Evolutionary conservation across 129 eudicot genomes (phyloP).

Genomic region (Pittosporum tobira): DNA sequence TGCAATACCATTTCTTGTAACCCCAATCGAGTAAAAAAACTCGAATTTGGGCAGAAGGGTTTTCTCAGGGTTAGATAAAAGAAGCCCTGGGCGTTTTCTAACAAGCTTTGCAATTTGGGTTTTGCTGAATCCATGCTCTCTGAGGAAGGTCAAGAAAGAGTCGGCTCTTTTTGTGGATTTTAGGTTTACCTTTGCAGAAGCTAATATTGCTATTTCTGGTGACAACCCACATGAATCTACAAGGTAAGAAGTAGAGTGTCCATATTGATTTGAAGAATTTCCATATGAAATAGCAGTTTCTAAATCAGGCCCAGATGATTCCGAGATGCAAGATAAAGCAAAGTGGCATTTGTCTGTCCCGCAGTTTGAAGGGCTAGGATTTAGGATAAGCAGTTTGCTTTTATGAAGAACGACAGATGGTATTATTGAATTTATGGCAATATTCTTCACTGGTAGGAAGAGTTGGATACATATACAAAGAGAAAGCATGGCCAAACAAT

Average conservation of each 20-base stretch:
- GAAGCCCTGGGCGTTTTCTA: not conserved
- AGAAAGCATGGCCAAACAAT: not conserved
- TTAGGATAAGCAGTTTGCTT: not conserved
- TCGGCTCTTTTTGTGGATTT: too few species aligned
- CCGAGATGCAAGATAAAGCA: not conserved
- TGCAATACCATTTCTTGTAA: too few species aligned
- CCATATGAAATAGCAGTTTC: too few species aligned
- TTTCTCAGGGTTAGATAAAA: not conserved
- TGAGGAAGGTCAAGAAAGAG: not conserved
- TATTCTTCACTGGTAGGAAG: not conserved
- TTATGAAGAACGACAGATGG: not conserved
- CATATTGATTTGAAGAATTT: not conserved
- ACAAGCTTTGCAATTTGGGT: not conserved
- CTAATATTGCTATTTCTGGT: too few species aligned
- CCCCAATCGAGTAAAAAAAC: not conserved
- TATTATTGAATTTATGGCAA: not conserved
- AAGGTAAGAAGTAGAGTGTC: constrained; percentile 2
- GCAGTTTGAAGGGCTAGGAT: not conserved
- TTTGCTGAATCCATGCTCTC: too few species aligned
- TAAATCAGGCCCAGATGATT: too few species aligned
- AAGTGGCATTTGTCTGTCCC: not conserved
- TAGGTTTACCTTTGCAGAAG: too few species aligned
- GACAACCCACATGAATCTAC: constrained; percentile 13
- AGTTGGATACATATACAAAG: not conserved
- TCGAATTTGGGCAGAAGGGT: too few species aligned